These are phyloP conservation scores for Bipolaris gigantea DNA, from an alignment of 2,329 filamentous ascomycete species.

Conservation along the genomic window DNA sequence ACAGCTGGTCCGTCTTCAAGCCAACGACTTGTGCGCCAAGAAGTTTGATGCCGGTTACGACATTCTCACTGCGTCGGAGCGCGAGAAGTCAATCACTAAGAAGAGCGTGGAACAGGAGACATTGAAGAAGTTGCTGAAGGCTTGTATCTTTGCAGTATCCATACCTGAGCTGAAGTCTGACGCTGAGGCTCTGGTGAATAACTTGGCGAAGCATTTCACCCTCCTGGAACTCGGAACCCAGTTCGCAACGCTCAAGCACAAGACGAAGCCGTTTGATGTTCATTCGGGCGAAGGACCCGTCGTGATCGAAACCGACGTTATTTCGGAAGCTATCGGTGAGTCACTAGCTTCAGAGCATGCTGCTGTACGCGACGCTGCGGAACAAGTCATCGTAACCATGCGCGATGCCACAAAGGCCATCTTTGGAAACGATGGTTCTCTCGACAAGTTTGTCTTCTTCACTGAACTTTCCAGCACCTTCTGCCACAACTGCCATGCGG, in stretches of 20 bases:
- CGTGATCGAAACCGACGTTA: constrained; percentile 79
- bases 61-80: constrained; percentile 73
- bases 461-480: constrained; percentile 78
- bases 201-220: constrained; percentile 86
- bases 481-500: constrained; percentile 92
- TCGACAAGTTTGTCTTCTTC: constrained; percentile 82
- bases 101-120: constrained; percentile 80
- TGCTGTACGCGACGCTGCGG: constrained; percentile 79
- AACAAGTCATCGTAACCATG: constrained; percentile 75
- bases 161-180: constrained; percentile 78
- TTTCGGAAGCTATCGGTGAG: constrained; percentile 89
- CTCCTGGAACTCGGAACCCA: constrained; percentile 86
- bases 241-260: constrained; percentile 78
- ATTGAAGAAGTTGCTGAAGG: constrained; percentile 85
- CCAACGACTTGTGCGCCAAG: constrained; percentile 76
- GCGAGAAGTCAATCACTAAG: constrained; percentile 82
- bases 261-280: constrained; percentile 78
- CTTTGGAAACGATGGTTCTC: constrained; percentile 72
- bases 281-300: constrained; percentile 83
- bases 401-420: constrained; percentile 76
- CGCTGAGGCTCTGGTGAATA: constrained; percentile 73
- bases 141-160: constrained; percentile 81
- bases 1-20: constrained; percentile 81
- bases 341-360: constrained; percentile 83
- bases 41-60: constrained; percentile 73